These are phyloP conservation scores for Endogone sp. DNA, from an alignment of 192 early-diverging fungal species.

Conservation along the genomic window DNA sequence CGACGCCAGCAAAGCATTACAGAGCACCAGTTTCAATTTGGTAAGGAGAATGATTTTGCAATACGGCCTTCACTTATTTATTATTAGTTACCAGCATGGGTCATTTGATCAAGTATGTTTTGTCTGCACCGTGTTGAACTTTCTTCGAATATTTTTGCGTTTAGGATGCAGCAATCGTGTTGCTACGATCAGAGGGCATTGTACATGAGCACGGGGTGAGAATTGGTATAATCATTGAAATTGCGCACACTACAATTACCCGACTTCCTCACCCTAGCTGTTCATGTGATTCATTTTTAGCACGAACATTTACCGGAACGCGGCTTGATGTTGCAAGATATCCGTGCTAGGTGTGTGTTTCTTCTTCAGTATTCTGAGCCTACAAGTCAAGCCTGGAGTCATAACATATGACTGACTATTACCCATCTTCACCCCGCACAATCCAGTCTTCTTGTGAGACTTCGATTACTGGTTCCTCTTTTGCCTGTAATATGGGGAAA, in stretches of 20 bases:
- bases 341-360: constrained; percentile 22
- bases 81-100: too few relatives aligned
- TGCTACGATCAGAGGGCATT: constrained; percentile 20
- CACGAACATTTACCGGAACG: neutral
- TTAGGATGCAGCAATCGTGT: constrained; percentile 25
- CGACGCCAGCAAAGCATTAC: constrained; percentile 35
- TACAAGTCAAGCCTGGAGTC: too few relatives aligned
- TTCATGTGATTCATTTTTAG: too few relatives aligned
- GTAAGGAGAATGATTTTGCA: constrained; percentile 7
- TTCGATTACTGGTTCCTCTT: constrained; percentile 42
- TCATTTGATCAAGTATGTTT: too few relatives aligned
- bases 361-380: neutral
- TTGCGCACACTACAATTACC: too few relatives aligned
- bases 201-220: constrained; percentile 3
- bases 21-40: constrained; percentile 21
- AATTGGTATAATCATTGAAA: too few relatives aligned
- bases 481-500: constrained; percentile 44
- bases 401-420: neutral
- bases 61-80: too few relatives aligned
- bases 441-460: constrained; percentile 37
- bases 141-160: too few relatives aligned
- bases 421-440: neutral
- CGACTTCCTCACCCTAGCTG: too few relatives aligned
- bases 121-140: too few relatives aligned
- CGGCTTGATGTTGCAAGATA: constrained; percentile 24